Base-by-base conservation (phyloP, 2,329 filamentous ascomycete species). In the Fusarium sp. region DNA sequence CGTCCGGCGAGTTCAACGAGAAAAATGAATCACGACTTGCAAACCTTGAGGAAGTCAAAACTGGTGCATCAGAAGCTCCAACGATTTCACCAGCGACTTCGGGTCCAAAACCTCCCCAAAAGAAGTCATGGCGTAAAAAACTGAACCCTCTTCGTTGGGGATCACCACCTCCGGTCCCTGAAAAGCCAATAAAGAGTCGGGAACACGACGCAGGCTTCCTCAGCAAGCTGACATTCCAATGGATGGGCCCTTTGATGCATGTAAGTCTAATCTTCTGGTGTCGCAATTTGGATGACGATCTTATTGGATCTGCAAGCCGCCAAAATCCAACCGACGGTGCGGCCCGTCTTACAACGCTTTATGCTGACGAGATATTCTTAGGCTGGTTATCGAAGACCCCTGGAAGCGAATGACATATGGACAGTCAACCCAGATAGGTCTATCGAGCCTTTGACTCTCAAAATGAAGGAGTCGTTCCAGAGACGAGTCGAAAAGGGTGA, bases 331-430 rank as follows among this genome's bases (percentile, higher is more conserved):
- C 26, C 13, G 42, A 23, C 52, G 67, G 63, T 28, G 59, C 67
- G 63, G 67, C 67, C 67, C 63, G 67, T 67, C 50, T 69, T 36
- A 63, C 46, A 59, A 38, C 40, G 41, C 37, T 58, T 33, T 15
- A 47, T 58, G 45, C 57, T 64, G 54, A 66, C 53, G 38, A 49
- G 55, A 63, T 65, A 41, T 59, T 31, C 57, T 26, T 71, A 93
- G 89, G 87, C 89, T 38, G 96, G 96, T 36, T 98, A 97, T 79
- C 90, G 93, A 76, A 90, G 96, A 15, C 88, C 90, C 3, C 85
- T 99, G 3, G 91, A 97, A 74, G 81, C 90, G 57, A 92, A 92
- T 70, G 96, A 99, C 77, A 89, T 99, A 59, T 98, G 94, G 91
- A 82, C 85, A 1, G 92, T 98, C 71, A 97, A 97, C 68, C 94